phyloP scores from a whole-genome alignment of 345 rosid genomes.

The Balakata baccata region DNA sequence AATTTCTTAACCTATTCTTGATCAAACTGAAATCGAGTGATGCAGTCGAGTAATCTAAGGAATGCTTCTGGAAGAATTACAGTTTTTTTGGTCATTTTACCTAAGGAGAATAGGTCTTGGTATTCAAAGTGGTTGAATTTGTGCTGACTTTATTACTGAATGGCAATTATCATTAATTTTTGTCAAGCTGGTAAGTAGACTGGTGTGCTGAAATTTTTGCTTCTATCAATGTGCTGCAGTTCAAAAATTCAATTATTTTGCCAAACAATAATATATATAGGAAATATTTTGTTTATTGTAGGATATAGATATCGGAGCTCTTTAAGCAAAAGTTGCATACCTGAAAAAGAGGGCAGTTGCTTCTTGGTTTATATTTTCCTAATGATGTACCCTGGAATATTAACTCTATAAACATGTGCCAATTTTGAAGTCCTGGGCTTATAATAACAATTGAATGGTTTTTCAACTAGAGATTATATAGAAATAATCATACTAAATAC shows the following conservation, averaged over 20 bases:
- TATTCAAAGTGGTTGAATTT: not conserved
- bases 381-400: no score
- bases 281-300: not conserved
- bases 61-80: not conserved
- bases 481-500: not conserved
- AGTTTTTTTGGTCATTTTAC: not conserved
- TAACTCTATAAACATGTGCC: not conserved
- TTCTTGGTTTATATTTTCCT: no score
- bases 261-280: not conserved
- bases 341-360: not conserved
- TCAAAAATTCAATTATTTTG: not conserved
- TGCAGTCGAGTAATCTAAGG: not conserved
- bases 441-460: not conserved
- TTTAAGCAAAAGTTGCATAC: not conserved
- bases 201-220: not conserved
- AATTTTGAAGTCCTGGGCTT: not conserved
- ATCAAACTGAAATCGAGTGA: not conserved
- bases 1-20: not conserved
- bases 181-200: not conserved
- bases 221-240: not conserved
- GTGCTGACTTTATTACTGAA: not conserved
- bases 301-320: not conserved
- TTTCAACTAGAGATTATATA: not conserved
- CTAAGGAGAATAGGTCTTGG: not conserved
- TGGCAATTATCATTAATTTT: not conserved